Evolutionary conservation across 352 stramenopile genomes (phyloP), one percentile per base, ranked within the genome.

Genomic region (Phytophthora pistaciae): DNA sequence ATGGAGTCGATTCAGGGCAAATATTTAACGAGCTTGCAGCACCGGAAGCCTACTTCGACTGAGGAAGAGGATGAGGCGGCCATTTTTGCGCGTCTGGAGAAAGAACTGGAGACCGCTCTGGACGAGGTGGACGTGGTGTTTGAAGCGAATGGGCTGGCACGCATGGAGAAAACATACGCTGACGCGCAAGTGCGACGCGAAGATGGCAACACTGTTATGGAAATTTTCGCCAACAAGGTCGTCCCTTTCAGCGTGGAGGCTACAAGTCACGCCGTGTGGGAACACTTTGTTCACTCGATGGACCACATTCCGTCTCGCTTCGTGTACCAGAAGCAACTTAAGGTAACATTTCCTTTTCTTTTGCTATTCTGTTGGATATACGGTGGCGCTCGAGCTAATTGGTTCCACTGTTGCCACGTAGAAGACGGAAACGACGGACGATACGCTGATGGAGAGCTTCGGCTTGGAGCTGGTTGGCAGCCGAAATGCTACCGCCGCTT

Each of bases 171-270:
- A 18, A 71, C 78, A 20, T 85, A 88, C 54, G 72, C 77, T 11
- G 78, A 87, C 38, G 80, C 80, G 10, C 77, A 88, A 71, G 58
- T 90, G 31, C 79, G 81, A 16, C 70, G 66, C 44, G 82, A 89
- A 49, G 74, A 79, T 31, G 79, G 75, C 38, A 64, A 23, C 20
- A 83, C 79, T 18, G 56, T 87, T 13, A 83, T 88, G 68, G 82
- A 86, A 62, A 87, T 88, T 56, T 87, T 83, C 18, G 82, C 77
- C 21, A 87, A 86, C 72, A 89, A 89, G 54, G 71, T 87, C 31
- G 78, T 89, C 61, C 82, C 82, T 20, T 89, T 89, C 38, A 70
- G 74, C 33, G 67, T 87, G 27, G 49, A 80, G 27, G 70, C 75
- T 23, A 87, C 78, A 9, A 71, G 69, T 3, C 56, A 75, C 9